Conservation (phyloP, 2,329 filamentous ascomycete species). For the Claviceps sp. region DNA sequence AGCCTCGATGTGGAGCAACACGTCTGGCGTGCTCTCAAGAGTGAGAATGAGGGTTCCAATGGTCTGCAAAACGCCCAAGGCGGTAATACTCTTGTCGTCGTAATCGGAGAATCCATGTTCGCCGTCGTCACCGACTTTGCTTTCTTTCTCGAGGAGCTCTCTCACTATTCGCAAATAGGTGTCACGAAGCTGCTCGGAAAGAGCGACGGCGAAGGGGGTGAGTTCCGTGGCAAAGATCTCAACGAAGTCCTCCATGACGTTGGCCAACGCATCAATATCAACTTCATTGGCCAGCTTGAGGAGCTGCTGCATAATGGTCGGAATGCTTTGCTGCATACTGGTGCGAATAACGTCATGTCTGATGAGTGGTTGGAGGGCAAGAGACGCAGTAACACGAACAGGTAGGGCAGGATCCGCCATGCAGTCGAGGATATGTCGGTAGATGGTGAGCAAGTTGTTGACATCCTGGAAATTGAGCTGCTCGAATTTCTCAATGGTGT, state of each 20-base stretch:
- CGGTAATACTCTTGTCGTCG: slow-evolving; percentile 98
- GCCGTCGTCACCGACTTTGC: slow-evolving; percentile 60
- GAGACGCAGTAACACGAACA: slow-evolving; percentile 83
- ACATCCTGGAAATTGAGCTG: slow-evolving; percentile 93
- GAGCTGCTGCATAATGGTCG: slow-evolving; percentile 98
- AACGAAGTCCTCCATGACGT: slow-evolving; percentile 99
- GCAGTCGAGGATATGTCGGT: slow-evolving; percentile 89
- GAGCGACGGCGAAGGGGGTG: slow-evolving; percentile 88
- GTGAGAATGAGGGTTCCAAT: slow-evolving; percentile 96
- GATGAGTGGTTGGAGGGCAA: slow-evolving; percentile 90
- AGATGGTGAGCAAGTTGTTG: slow-evolving; percentile 91
- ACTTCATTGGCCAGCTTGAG: slow-evolving; percentile 95
- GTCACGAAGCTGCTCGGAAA: slow-evolving; percentile 90
- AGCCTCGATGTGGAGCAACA: slow-evolving; percentile 84
- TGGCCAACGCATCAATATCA: slow-evolving; percentile 90
- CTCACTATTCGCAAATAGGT: slow-evolving; percentile 90
- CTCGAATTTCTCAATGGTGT: slow-evolving; percentile 96
- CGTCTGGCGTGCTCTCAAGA: slow-evolving; percentile 90
- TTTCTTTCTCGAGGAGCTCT: slow-evolving; percentile 80
- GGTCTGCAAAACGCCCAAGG: slow-evolving; percentile 88
- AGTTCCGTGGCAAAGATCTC: slow-evolving; percentile 96
- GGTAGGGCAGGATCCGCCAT: slow-evolving; percentile 92
- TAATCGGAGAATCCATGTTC: slow-evolving; percentile 72
- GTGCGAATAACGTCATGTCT: slow-evolving; percentile 86
- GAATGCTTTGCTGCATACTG: slow-evolving; percentile 95